Percentiles rank a stretch among this genome's conserved stretches.
phyloP scores from a whole-genome alignment of 1,284 basidiomycete species.

The Spongispora temasekensis region DNA sequence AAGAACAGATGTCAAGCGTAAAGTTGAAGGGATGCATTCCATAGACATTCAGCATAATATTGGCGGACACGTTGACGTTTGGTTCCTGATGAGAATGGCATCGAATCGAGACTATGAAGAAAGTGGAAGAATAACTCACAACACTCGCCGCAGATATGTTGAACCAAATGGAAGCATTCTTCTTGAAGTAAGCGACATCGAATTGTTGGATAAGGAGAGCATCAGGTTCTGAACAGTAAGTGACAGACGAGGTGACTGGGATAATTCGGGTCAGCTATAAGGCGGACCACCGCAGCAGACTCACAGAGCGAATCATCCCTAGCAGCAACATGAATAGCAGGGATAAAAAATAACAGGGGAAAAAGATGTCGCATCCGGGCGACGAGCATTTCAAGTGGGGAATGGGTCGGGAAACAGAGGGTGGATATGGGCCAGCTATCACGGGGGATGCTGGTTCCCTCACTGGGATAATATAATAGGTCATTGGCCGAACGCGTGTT shows the following conservation, averaged over 20 bases:
- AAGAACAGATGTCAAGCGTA: conserved; percentile 76
- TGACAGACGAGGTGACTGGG: conserved; percentile 81
- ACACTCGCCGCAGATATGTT: conserved; percentile 76
- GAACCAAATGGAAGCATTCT: conserved; percentile 72
- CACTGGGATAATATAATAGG: conserved; percentile 24
- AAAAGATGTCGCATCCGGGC: conserved; percentile 67
- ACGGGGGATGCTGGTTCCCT: conserved; percentile 14
- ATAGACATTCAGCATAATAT: conserved; percentile 80
- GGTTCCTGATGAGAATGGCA: conserved; percentile 49
- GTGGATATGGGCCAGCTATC: conserved; percentile 34
- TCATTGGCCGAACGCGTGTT: conserved; percentile 18
- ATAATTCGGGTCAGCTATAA: too few species aligned
- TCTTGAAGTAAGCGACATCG: conserved; percentile 71
- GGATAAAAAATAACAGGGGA: conserved; percentile 44
- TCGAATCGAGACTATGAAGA: conserved; percentile 25
- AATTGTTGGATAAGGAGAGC: conserved; percentile 81
- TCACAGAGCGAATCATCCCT: conserved; percentile 59
- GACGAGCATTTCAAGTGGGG: conserved; percentile 53
- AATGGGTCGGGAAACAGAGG: conserved; percentile 19
- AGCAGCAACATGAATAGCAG: conserved; percentile 44
- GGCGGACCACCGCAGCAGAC: too few species aligned
- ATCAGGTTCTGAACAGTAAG: conserved; percentile 83
- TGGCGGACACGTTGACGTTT: conserved; percentile 78
- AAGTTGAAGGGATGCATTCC: conserved; percentile 77
- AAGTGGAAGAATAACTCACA: conserved; percentile 43